Evolutionary conservation across 192 early-diverging fungal genomes (phyloP).

Genomic region (Jimgerdemannia flammicorona): DNA sequence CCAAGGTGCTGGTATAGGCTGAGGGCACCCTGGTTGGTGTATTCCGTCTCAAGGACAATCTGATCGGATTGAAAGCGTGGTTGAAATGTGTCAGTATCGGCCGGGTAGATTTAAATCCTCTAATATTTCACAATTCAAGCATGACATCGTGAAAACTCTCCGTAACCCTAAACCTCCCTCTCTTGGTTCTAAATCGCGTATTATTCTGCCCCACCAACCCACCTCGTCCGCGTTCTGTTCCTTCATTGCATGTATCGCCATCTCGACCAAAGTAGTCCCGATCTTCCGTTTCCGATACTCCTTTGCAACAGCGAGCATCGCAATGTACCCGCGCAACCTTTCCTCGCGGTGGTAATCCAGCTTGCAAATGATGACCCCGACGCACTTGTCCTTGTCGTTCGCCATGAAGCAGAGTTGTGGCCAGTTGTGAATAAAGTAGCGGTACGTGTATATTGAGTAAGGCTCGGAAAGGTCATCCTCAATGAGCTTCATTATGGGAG

Average conservation of each 20-base stretch:
- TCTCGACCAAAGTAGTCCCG: constrained; percentile 68
- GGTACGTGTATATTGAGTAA: constrained; percentile 96
- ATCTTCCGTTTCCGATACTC: constrained; percentile 77
- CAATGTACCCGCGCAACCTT: constrained; percentile 87
- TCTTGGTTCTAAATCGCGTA: neutral
- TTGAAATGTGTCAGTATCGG: too few relatives aligned
- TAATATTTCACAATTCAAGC: neutral
- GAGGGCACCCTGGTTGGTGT: constrained; percentile 79
- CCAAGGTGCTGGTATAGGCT: constrained; percentile 87
- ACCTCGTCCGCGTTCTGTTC: constrained; percentile 78
- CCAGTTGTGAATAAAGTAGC: constrained; percentile 93
- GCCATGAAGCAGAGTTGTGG: constrained; percentile 85
- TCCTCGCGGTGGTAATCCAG: constrained; percentile 66
- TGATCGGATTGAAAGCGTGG: constrained; percentile 14
- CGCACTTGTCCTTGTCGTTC: constrained; percentile 54
- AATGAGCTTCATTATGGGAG: constrained; percentile 73
- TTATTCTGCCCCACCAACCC: constrained; percentile 1
- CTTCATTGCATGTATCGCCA: constrained; percentile 75
- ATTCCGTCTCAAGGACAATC: constrained; percentile 90
- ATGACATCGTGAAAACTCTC: neutral
- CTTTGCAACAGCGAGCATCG: constrained; percentile 92
- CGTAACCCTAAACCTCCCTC: neutral
- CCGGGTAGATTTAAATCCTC: too few relatives aligned
- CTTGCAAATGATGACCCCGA: constrained; percentile 90
- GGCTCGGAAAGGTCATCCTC: constrained; percentile 96